phyloP scores from a whole-genome alignment of 78 protist genomes.

The Dictyostelium purpureum region DNA sequence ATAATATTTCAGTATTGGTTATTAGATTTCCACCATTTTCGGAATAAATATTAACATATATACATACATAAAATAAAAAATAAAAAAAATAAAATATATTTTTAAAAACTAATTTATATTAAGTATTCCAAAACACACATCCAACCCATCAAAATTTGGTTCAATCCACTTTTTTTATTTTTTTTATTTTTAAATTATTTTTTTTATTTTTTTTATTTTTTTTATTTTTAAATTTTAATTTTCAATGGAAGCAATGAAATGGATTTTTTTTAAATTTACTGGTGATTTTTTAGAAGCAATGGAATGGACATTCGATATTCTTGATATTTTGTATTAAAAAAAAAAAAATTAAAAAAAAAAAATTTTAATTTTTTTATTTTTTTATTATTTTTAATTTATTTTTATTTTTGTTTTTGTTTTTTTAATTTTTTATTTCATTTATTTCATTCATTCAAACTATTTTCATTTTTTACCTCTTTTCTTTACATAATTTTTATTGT shows the following conservation, averaged over 20 bases:
- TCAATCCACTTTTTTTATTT: background rate
- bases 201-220: background rate
- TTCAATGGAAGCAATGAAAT: too few relatives aligned
- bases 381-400: background rate
- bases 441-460: background rate
- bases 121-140: background rate
- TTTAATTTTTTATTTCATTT: background rate
- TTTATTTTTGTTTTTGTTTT: background rate
- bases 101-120: background rate
- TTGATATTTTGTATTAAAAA: too few relatives aligned
- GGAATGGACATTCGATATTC: too few relatives aligned
- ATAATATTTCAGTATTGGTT: constrained; percentile 82
- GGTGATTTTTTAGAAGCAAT: too few relatives aligned
- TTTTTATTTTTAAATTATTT: background rate
- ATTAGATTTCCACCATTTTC: constrained; percentile 36
- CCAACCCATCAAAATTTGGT: too few relatives aligned
- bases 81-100: background rate
- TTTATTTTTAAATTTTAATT: background rate
- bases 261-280: too few relatives aligned
- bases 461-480: too few relatives aligned
- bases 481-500: too few relatives aligned
- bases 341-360: too few relatives aligned
- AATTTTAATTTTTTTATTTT: background rate
- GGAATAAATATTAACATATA: background rate
- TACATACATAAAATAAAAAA: background rate